phyloP scores from a whole-genome alignment of 192 early-diverging fungal genomes.

The Lobosporangium transversale region DNA sequence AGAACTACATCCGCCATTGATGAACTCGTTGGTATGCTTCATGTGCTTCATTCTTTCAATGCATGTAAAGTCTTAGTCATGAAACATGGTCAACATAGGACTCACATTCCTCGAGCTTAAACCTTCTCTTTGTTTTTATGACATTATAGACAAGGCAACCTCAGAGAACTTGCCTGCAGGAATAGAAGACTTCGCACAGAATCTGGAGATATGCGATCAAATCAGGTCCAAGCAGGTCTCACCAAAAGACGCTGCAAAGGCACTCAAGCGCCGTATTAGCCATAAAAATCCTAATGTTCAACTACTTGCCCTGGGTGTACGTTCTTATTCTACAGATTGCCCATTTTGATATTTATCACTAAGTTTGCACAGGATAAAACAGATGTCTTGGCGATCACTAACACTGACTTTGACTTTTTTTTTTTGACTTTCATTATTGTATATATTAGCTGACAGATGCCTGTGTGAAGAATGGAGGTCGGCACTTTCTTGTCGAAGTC shows the following conservation, averaged over 20 bases:
- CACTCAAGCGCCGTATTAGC: conserved; percentile 83
- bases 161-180: conserved; percentile 90
- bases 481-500: conserved; percentile 86
- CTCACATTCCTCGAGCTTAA: background rate
- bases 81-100: background rate
- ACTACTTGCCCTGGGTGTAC: conserved; percentile 83
- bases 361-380: no score
- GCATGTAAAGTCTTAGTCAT: background rate
- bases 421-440: background rate
- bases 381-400: no score
- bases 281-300: conserved; percentile 96
- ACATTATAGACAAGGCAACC: conserved; percentile 76
- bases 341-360: no score
- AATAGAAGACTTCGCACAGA: conserved; percentile 81
- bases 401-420: background rate
- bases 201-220: conserved; percentile 93
- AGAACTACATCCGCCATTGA: conserved; percentile 46
- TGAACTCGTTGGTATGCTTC: conserved; percentile 54
- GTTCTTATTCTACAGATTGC: background rate
- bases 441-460: conserved; percentile 86
- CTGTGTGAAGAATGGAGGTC: conserved; percentile 95
- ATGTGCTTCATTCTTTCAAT: background rate
- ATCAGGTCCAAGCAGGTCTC: conserved; percentile 86
- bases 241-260: conserved; percentile 77
- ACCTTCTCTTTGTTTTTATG: background rate